These are phyloP conservation scores for Zymoseptoria brevis DNA, from an alignment of 2,329 filamentous ascomycete genomes.

Conservation along the genomic window DNA sequence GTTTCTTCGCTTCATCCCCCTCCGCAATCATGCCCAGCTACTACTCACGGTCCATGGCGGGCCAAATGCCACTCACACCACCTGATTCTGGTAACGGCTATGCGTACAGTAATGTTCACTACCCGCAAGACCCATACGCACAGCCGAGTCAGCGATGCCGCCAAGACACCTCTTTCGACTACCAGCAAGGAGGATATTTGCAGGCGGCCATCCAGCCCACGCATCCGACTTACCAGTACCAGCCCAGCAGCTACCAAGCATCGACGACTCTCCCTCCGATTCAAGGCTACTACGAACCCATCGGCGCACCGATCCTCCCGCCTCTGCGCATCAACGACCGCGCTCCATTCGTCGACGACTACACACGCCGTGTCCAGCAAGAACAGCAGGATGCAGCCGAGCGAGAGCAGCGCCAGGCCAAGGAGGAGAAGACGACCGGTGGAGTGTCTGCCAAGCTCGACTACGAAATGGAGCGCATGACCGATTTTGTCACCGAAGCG, in stretches of 20 bases:
- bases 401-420: constrained; percentile 35
- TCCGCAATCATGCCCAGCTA: constrained; percentile 44
- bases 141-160: constrained; percentile 28
- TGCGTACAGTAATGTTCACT: constrained; percentile 34
- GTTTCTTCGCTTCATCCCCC: constrained; percentile 36
- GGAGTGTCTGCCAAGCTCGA: constrained; percentile 90
- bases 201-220: constrained; percentile 29
- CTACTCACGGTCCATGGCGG: constrained; percentile 36
- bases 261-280: constrained; percentile 29
- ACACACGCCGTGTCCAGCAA: constrained; percentile 29
- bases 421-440: constrained; percentile 63
- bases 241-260: constrained; percentile 23
- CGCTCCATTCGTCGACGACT: constrained; percentile 32
- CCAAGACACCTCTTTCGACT: constrained; percentile 39
- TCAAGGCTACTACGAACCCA: constrained; percentile 37
- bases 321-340: constrained; percentile 39
- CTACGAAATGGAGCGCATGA: constrained; percentile 95
- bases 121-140: constrained; percentile 38
- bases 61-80: constrained; percentile 40
- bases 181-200: constrained; percentile 40
- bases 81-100: constrained; percentile 40
- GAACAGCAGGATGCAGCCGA: constrained; percentile 29
- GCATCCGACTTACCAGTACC: constrained; percentile 26
- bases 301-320: constrained; percentile 39
- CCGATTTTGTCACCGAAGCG: constrained; percentile 90